Conservation (phyloP, 371 early-diverging fungal species). For the Mortierella sp. region DNA sequence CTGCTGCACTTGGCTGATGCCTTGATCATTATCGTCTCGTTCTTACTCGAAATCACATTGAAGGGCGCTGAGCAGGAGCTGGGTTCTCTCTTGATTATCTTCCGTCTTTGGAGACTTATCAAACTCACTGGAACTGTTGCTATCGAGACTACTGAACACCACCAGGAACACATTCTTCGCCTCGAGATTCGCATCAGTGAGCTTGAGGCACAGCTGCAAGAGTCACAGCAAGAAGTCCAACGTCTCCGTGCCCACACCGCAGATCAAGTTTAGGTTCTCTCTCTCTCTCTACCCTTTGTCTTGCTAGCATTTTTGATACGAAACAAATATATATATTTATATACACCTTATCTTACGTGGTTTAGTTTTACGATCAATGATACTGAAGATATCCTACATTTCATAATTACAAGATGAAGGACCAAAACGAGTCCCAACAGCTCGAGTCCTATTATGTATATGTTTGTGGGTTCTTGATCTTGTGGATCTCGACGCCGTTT, state of each 20-base stretch:
- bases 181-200: slow-evolving; percentile 22
- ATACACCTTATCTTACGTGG: not conserved
- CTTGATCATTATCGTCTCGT: slow-evolving; percentile 46
- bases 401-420: too few species aligned
- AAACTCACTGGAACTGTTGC: slow-evolving; percentile 49
- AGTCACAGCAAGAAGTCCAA: slow-evolving; percentile 28
- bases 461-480: slow-evolving; percentile 7
- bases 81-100: slow-evolving; percentile 46
- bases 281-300: not conserved
- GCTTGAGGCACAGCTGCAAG: slow-evolving; percentile 31
- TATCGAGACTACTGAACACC: slow-evolving; percentile 45
- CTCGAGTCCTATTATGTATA: not conserved
- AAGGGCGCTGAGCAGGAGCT: slow-evolving; percentile 45
- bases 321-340: not conserved
- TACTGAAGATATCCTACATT: slow-evolving; percentile 37
- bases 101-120: slow-evolving; percentile 53
- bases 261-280: slow-evolving; percentile 26
- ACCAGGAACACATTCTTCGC: not conserved
- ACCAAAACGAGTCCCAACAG: not conserved
- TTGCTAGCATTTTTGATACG: not conserved
- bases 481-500: slow-evolving; percentile 69
- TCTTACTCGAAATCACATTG: slow-evolving; percentile 47
- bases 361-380: not conserved
- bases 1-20: slow-evolving; percentile 47
- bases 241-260: slow-evolving; percentile 38